Base-by-base conservation (phyloP, 164 flowering plant species). In the Piper longum region DNA sequence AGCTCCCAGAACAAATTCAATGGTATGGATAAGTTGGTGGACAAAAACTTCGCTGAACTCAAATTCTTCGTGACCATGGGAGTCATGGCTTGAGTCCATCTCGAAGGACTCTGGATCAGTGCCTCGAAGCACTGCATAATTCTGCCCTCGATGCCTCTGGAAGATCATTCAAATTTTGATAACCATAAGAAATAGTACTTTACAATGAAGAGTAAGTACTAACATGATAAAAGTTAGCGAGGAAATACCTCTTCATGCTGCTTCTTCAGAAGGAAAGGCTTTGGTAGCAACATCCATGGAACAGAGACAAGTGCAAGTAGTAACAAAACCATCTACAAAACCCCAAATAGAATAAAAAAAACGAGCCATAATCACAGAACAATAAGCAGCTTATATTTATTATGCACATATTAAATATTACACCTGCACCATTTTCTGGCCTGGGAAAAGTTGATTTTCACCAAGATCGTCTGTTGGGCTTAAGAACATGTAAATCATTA, bases 221-320 rank as follows among this genome's bases (percentile, higher is more conserved):
- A 14, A 45, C 45, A 62, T 4, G 4, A 60, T 13, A 42, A 60
- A 36, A 60, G n/a, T 1, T 12, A 13, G 41, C 4, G 59, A 5
- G 41, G 80, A 64, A 43, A 9, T 80, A 89, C 99, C 4, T 73
- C 75, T 75, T 85, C 66, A 44, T 90, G 91, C 74, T 95, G 97
- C 71, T 69, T 77, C 80, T 91, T 91, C 81, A 95, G 70, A 61
- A 95, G 69, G 70, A 95, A 87, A 52, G 99, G 99, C 81, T 88
- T 95, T 59, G 99, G 99, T 55, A 95, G 56, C 44, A 95, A 82
- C 99, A 95, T 95, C 96, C 97, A 95, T 48, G 99, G 99, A 26
- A 95, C 97, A 72, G 97, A 73, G 66, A 95, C 83, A 62, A 95
- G 74, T 18, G 99, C 89, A 66, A 87, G 75, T 8, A 85, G 61